phyloP scores from a whole-genome alignment of 73 alveolate species.

The Paramecium bursaria region DNA sequence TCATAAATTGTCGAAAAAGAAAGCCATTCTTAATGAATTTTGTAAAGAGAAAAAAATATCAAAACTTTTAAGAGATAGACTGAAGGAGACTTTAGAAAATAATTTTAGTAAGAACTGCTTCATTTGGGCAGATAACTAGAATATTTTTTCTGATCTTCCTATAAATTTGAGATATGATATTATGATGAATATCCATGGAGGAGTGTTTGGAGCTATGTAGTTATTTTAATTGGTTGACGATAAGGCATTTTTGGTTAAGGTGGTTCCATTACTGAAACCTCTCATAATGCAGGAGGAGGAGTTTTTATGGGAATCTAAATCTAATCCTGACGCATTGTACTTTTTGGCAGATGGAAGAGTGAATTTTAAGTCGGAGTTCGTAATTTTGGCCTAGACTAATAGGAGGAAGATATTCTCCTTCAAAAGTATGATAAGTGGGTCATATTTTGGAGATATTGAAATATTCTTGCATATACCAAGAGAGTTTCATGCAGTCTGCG shows the following conservation, averaged over 20 bases:
- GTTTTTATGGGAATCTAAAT: slow-evolving; percentile 73
- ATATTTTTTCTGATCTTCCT: slow-evolving; percentile 79
- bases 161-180: slow-evolving; percentile 81
- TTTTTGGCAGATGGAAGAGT: slow-evolving; percentile 82
- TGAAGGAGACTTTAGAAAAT: slow-evolving; percentile 73
- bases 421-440: slow-evolving; percentile 79
- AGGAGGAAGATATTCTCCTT: slow-evolving; percentile 21
- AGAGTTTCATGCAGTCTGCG: slow-evolving; percentile 60
- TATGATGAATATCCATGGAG: slow-evolving; percentile 82
- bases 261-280: slow-evolving; percentile 80
- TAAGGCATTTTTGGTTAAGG: slow-evolving; percentile 74
- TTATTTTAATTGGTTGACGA: slow-evolving; percentile 77
- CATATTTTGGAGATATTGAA: slow-evolving; percentile 88
- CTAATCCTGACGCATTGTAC: slow-evolving; percentile 80
- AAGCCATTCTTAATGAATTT: slow-evolving; percentile 78
- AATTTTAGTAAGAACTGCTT: slow-evolving; percentile 70
- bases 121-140: slow-evolving; percentile 71
- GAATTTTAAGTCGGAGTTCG: slow-evolving; percentile 64
- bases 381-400: slow-evolving; percentile 52
- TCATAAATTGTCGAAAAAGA: slow-evolving; percentile 70
- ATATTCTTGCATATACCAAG: slow-evolving; percentile 66
- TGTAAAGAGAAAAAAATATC: slow-evolving; percentile 81
- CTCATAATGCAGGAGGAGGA: slow-evolving; percentile 74
- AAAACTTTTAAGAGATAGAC: slow-evolving; percentile 58
- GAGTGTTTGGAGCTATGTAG: slow-evolving; percentile 73